Percentiles rank a stretch among this genome's conserved stretches.
These are phyloP conservation scores for Hsuehochloa calcarea DNA, from an alignment of 176 grass and related monocot genomes.

Conservation along the genomic window DNA sequence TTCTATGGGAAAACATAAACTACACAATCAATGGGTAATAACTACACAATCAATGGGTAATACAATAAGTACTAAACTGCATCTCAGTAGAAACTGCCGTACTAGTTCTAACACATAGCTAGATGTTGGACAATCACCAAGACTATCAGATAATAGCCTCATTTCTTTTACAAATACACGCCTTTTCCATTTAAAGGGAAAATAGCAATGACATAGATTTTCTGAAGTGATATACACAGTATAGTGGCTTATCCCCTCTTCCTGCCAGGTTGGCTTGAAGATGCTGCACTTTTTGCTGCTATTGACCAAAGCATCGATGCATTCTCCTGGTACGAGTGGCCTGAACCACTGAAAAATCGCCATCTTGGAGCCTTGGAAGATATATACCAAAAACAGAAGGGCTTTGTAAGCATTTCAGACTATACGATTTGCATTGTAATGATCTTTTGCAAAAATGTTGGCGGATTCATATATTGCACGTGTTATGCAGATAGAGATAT, in stretches of 20 bases:
- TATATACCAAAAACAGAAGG: constrained; percentile 68
- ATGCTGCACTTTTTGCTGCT: constrained; percentile 97
- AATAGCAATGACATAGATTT: background rate
- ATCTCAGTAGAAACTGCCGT: background rate
- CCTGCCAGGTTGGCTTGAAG: constrained; percentile 84
- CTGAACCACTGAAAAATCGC: constrained; percentile 93
- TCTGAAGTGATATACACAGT: background rate
- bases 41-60: background rate
- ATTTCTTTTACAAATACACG: background rate
- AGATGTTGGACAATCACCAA: constrained; percentile 3
- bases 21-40: background rate
- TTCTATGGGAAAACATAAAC: background rate
- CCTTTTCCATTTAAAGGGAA: background rate
- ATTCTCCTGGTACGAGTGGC: constrained; percentile 86
- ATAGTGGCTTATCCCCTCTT: constrained; percentile 24
- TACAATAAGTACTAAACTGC: no score
- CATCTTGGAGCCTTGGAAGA: constrained; percentile 86
- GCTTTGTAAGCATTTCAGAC: constrained; percentile 62
- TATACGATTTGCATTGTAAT: constrained; percentile 10
- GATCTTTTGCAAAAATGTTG: background rate
- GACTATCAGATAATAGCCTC: background rate
- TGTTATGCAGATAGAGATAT: constrained; percentile 78
- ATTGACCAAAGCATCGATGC: constrained; percentile 66
- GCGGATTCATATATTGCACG: background rate
- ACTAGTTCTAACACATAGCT: background rate